A percentile compares a stretch with the other conserved stretches of the same genome.
Conservation (phyloP, 495 filamentous ascomycete genomes). For the Penicillium psychrofluorescens region DNA sequence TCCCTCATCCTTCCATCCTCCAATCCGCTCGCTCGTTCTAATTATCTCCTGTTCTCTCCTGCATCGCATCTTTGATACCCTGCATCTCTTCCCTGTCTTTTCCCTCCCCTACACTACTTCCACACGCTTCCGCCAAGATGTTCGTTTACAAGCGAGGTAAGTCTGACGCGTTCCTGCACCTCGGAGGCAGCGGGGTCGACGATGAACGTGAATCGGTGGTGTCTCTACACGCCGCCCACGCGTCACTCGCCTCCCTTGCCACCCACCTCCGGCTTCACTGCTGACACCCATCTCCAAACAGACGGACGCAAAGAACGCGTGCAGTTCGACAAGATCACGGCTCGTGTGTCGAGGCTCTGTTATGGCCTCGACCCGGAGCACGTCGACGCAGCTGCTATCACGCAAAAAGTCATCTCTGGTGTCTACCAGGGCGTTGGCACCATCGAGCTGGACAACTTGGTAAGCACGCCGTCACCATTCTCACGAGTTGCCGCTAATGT, state of each 20-base stretch:
- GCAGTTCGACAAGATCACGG: conserved; percentile 99
- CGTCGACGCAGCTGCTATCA: conserved; percentile 96
- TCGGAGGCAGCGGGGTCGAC: not conserved
- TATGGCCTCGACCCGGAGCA: conserved; percentile 95
- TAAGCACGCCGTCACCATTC: conserved; percentile 38
- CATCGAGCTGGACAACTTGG: conserved; percentile 90
- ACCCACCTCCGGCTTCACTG: conserved; percentile 10
- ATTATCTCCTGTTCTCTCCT: conserved; percentile 1
- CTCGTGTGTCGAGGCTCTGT: conserved; percentile 92
- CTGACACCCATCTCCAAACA: conserved; percentile 31
- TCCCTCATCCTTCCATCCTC: conserved; percentile 11
- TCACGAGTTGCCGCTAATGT: conserved; percentile 7
- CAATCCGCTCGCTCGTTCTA: not conserved
- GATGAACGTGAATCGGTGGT: not conserved
- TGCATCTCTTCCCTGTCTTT: conserved; percentile 7
- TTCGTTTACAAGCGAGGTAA: conserved; percentile 67
- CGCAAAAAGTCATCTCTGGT: conserved; percentile 97
- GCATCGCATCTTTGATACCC: conserved; percentile 6
- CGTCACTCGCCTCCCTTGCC: conserved; percentile 12
- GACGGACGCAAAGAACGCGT: conserved; percentile 99
- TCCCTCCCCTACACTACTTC: conserved; percentile 5
- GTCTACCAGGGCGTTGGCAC: conserved; percentile 98
- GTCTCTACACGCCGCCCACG: not conserved
- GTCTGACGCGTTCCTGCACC: conserved; percentile 14
- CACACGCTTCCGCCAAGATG: conserved; percentile 36